phyloP scores from a whole-genome alignment of 225 moss, liverwort and hornwort species.

The Bryoerythrophyllum caledonicum region DNA sequence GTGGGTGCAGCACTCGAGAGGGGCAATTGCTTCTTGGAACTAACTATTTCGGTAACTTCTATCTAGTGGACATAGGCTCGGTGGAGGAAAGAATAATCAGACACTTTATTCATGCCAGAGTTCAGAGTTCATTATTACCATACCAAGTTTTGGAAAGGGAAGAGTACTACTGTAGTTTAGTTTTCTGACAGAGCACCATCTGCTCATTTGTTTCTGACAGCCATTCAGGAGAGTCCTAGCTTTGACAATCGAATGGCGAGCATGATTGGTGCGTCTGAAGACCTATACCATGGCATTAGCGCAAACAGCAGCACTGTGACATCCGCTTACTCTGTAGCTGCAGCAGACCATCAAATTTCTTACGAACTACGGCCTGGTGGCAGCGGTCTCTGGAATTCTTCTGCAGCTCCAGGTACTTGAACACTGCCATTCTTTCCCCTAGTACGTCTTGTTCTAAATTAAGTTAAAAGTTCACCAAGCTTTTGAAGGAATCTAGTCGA shows the following conservation, averaged over 20 bases:
- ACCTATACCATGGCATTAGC: slow-evolving; percentile 10
- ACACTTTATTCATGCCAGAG: too few species aligned
- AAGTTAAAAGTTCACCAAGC: too few species aligned
- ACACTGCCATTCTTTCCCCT: neutral
- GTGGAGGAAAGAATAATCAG: too few species aligned
- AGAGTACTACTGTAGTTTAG: neutral
- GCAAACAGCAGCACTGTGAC: neutral
- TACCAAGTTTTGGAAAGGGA: neutral
- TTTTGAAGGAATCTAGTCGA: too few species aligned
- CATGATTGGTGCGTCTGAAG: slow-evolving; percentile 16
- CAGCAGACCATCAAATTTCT: slow-evolving; percentile 18
- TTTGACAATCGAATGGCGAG: slow-evolving; percentile 1
- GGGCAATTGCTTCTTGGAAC: too few species aligned
- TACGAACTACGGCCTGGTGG: neutral
- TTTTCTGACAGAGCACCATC: slow-evolving; percentile 4
- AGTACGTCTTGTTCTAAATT: too few species aligned
- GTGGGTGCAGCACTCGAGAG: too few species aligned
- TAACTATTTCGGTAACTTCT: too few species aligned
- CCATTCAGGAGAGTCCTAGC: slow-evolving; percentile 22
- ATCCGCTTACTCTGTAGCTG: neutral
- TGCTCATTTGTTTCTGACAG: slow-evolving; percentile 14
- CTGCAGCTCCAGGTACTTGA: slow-evolving; percentile 23
- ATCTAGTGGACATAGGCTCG: too few species aligned
- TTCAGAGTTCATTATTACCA: too few species aligned
- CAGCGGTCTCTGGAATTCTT: slow-evolving; percentile 17